Percentiles rank a stretch among this genome's conserved stretches.
Conservation (phyloP, 1,284 basidiomycete genomes). For the Coriolopsis trogii region DNA sequence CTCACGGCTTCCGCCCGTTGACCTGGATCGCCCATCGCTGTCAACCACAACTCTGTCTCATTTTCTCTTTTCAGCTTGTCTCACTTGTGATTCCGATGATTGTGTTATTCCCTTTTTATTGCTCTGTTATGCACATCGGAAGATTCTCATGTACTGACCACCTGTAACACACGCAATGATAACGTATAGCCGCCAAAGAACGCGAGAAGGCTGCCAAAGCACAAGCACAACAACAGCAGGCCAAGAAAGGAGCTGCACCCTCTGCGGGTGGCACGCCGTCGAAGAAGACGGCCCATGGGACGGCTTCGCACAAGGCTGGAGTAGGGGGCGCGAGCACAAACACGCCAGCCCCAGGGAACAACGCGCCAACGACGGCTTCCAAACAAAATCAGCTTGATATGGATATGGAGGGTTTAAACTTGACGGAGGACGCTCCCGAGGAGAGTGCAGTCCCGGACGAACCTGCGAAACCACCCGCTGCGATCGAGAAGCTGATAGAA, state of each 20-base stretch:
- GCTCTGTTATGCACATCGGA: not conserved
- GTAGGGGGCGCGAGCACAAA: too few relatives aligned
- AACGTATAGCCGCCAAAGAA: constrained; percentile 69
- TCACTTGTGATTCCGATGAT: constrained; percentile 33
- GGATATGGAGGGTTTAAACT: constrained; percentile 75
- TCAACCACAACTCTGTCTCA: constrained; percentile 14
- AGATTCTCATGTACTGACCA: constrained; percentile 35
- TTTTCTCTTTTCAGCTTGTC: constrained; percentile 21
- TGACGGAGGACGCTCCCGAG: constrained; percentile 34
- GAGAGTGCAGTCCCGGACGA: constrained; percentile 51
- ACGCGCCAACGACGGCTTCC: constrained; percentile 39
- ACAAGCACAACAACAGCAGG: constrained; percentile 27
- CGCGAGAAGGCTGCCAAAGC: constrained; percentile 71
- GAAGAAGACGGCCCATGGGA: constrained; percentile 47
- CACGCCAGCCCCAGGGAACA: constrained; percentile 35
- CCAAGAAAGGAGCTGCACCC: constrained; percentile 58
- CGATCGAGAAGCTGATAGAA: constrained; percentile 84
- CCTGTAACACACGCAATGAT: constrained; percentile 44
- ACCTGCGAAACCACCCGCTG: constrained; percentile 68
- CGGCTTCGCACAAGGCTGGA: too few relatives aligned
- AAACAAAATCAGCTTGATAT: constrained; percentile 71
- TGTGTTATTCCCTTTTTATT: constrained; percentile 38
- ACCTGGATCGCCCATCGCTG: constrained; percentile 4
- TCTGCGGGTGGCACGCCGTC: constrained; percentile 44
- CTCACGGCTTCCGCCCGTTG: constrained; percentile 18